Evolutionary conservation across 768 basidiomycete species (phyloP).

Genomic region (Hemileccinum rubropunctum): DNA sequence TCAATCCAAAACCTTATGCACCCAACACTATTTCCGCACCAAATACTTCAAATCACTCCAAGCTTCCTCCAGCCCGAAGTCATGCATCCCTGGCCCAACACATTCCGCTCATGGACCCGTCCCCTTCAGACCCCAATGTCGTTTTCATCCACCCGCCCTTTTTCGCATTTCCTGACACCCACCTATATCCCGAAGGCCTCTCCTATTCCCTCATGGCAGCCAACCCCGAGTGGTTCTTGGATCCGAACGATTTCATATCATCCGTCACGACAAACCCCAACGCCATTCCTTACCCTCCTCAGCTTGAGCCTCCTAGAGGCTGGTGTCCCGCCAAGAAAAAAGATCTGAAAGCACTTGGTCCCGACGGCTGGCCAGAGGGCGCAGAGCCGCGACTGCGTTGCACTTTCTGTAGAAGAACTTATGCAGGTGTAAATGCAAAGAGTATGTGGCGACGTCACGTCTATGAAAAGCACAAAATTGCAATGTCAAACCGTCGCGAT

Average conservation of each 20-base stretch:
- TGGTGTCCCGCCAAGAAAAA: slow-evolving; percentile 89
- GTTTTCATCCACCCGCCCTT: slow-evolving; percentile 79
- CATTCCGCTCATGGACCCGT: slow-evolving; percentile 63
- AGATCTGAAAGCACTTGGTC: slow-evolving; percentile 64
- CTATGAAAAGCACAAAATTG: slow-evolving; percentile 87
- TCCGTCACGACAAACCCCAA: slow-evolving; percentile 42
- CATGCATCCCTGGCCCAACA: slow-evolving; percentile 40
- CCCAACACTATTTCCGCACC: slow-evolving; percentile 33
- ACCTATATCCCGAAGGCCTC: slow-evolving; percentile 62
- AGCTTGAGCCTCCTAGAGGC: slow-evolving; percentile 79
- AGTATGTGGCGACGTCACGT: slow-evolving; percentile 91
- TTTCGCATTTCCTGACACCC: slow-evolving; percentile 58
- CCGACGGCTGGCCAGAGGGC: slow-evolving; percentile 75
- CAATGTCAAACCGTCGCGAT: slow-evolving; percentile 84
- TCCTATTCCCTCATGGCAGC: slow-evolving; percentile 70
- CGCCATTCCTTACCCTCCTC: slow-evolving; percentile 69
- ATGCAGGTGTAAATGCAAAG: slow-evolving; percentile 85
- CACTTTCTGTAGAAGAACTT: slow-evolving; percentile 81
- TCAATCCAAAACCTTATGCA: slow-evolving; percentile 64
- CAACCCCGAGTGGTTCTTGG: slow-evolving; percentile 79
- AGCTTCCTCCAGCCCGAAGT: slow-evolving; percentile 29
- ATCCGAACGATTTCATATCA: slow-evolving; percentile 60
- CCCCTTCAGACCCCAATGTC: slow-evolving; percentile 58
- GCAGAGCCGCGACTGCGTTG: slow-evolving; percentile 78
- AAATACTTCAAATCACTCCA: slow-evolving; percentile 22